Conservation (phyloP, 1,139 yeast species). For the Groenewaldozyma sp. region DNA sequence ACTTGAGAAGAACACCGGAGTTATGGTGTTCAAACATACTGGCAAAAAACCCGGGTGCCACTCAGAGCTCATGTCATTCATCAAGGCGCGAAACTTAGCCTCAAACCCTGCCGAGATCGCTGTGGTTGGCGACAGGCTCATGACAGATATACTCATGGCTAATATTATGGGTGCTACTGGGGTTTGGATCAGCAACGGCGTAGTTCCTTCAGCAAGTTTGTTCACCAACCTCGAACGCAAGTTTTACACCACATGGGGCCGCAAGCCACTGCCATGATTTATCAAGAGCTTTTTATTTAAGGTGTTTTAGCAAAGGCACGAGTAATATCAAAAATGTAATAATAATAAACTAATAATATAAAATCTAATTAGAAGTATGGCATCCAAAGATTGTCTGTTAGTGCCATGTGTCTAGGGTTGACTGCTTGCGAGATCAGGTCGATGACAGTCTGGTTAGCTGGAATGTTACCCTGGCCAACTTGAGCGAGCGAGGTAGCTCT, state of each 20-base stretch:
- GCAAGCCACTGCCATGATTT: background rate
- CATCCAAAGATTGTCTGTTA: constrained; percentile 93
- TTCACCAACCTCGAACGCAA: constrained; percentile 34
- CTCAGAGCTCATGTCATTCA: constrained; percentile 55
- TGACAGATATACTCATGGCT: constrained; percentile 91
- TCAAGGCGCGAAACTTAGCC: constrained; percentile 30
- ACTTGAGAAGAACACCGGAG: constrained; percentile 64
- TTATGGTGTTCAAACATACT: constrained; percentile 65
- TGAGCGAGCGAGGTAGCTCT: constrained; percentile 59
- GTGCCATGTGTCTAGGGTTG: constrained; percentile 87
- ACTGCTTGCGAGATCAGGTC: constrained; percentile 94
- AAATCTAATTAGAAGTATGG: constrained; percentile 52
- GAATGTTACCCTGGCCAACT: constrained; percentile 60
- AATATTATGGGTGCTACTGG: constrained; percentile 86
- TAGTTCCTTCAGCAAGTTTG: constrained; percentile 41
- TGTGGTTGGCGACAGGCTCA: constrained; percentile 80
- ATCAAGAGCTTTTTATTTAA: background rate
- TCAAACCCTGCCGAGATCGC: constrained; percentile 56
- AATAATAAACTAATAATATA: background rate
- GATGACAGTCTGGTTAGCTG: constrained; percentile 87
- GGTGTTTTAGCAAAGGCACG: background rate
- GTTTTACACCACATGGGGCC: constrained; percentile 10
- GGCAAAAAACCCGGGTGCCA: constrained; percentile 89
- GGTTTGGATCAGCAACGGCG: constrained; percentile 78
- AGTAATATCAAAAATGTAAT: background rate